Percentiles rank a stretch among this genome's conserved stretches.
Conservation (phyloP, 495 filamentous ascomycete genomes). For the Emericellopsis terricola region DNA sequence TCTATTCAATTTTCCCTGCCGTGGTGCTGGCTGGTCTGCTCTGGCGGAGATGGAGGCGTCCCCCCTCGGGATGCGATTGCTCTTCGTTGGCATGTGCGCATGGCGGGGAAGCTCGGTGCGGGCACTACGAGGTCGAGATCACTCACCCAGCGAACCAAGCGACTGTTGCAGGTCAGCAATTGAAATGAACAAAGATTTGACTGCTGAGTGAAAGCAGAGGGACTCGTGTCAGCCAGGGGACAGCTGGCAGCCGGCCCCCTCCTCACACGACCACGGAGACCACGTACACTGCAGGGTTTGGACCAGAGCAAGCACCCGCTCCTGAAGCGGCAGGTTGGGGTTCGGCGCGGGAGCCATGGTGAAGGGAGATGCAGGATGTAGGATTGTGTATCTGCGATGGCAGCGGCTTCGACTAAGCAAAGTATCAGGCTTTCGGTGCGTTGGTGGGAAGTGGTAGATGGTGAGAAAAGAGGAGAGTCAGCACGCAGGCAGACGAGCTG, state of each 20-base stretch:
- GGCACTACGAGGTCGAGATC: background rate
- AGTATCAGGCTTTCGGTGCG: too few species aligned
- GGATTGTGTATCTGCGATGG: background rate
- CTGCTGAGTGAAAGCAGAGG: too few species aligned
- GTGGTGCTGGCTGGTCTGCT: too few species aligned
- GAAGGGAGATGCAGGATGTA: background rate
- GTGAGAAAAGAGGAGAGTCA: too few species aligned
- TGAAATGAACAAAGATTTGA: too few species aligned
- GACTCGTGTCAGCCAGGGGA: too few species aligned
- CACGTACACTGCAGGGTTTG: constrained; percentile 76
- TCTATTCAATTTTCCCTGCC: background rate
- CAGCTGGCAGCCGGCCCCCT: too few species aligned
- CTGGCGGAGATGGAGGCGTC: too few species aligned
- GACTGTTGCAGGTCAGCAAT: constrained; percentile 15
- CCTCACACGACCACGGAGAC: too few species aligned
- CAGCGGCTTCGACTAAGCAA: too few species aligned
- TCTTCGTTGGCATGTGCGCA: background rate
- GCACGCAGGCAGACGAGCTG: too few species aligned
- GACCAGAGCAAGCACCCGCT: constrained; percentile 58
- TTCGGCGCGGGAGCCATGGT: constrained; percentile 70
- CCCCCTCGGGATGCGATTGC: background rate
- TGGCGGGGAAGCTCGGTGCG: constrained; percentile 1
- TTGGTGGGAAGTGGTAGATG: too few species aligned
- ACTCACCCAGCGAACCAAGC: constrained; percentile 83
- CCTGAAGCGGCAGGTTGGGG: constrained; percentile 45